A percentile compares a stretch with the other conserved stretches of the same genome.
These are phyloP conservation scores for Trichoderma polysporum DNA, from an alignment of 2,329 filamentous ascomycete genomes.

Conservation along the genomic window DNA sequence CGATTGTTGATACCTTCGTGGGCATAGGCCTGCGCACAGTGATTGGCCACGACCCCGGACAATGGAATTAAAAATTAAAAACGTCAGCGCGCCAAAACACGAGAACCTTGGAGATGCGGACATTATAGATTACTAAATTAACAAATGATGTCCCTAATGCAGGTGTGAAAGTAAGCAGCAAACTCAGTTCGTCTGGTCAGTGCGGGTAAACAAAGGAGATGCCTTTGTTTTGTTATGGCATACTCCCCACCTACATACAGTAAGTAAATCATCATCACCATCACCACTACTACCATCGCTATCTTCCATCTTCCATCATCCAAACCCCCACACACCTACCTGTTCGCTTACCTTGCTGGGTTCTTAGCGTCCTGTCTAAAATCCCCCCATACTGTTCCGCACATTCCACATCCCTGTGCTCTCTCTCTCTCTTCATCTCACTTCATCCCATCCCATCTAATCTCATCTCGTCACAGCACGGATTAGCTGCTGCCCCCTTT, in stretches of 20 bases:
- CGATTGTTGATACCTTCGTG: constrained; percentile 10
- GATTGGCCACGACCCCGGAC: background rate
- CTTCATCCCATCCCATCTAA: background rate
- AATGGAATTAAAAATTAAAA: background rate
- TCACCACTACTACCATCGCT: no score
- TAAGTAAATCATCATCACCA: background rate
- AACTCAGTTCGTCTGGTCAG: background rate
- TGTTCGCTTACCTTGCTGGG: background rate
- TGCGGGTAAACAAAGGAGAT: background rate
- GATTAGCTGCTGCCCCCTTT: background rate
- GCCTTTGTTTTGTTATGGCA: background rate
- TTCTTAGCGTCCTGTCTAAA: background rate
- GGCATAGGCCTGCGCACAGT: background rate
- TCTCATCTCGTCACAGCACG: constrained; percentile 12
- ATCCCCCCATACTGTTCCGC: background rate
- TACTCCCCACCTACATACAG: background rate
- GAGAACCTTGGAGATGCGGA: background rate
- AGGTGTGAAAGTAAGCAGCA: background rate
- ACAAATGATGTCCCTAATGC: background rate
- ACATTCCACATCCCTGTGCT: no score
- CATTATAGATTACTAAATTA: background rate
- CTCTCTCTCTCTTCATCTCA: background rate
- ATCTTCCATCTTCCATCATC: no score
- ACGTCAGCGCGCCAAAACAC: constrained; percentile 3
- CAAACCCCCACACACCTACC: background rate